Evolutionary conservation across 23 red algal species (phyloP).

Genomic region (Gracilariopsis chorda): DNA sequence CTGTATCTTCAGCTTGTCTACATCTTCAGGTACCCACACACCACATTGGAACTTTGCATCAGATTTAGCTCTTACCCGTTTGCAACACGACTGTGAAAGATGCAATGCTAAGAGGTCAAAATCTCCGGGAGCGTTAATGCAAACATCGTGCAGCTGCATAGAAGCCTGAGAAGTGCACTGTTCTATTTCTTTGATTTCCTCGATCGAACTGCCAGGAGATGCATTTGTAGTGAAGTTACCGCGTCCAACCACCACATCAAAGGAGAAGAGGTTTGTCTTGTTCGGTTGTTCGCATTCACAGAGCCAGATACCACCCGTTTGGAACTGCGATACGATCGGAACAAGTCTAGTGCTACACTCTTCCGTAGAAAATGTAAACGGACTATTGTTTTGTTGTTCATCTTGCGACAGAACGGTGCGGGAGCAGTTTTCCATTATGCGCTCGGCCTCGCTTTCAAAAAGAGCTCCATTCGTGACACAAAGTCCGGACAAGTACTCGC

Average conservation of each 20-base stretch:
- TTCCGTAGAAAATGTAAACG: background rate
- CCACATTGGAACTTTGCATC: slow-evolving; percentile 3
- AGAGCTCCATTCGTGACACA: background rate
- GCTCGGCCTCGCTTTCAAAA: background rate
- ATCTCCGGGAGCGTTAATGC: background rate
- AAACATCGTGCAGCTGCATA: background rate
- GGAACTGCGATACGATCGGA: background rate
- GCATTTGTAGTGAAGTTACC: background rate
- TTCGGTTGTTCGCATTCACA: background rate
- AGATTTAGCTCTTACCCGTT: background rate
- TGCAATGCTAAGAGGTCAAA: background rate
- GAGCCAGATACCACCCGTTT: background rate
- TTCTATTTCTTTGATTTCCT: background rate
- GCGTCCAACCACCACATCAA: background rate
- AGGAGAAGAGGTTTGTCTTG: background rate
- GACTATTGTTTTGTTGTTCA: background rate
- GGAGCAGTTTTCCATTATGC: background rate
- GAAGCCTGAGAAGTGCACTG: background rate
- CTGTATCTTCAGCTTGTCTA: background rate
- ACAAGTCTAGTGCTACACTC: background rate
- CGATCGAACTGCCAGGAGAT: background rate
- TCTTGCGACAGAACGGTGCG: too few species aligned
- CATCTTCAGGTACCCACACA: background rate
- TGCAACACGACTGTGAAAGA: background rate
- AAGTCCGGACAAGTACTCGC: background rate